These are phyloP conservation scores for Gremmenia infestans DNA, from an alignment of 2,329 filamentous ascomycete species.

Conservation along the genomic window DNA sequence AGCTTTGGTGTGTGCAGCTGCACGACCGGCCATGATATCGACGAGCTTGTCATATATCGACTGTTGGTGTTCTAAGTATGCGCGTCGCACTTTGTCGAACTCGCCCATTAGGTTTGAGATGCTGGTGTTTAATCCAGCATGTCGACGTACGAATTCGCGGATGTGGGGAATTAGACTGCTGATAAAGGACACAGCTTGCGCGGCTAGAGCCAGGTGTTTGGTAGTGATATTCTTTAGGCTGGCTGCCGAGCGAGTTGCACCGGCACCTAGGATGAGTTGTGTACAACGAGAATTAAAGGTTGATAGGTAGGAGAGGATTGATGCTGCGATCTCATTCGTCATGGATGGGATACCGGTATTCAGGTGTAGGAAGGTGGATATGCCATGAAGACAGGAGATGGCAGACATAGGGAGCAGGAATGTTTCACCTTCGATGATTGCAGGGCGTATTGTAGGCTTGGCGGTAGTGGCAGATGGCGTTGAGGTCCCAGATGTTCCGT, in stretches of 20 bases:
- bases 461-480: slow-evolving; percentile 18
- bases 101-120: slow-evolving; percentile 49
- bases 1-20: slow-evolving; percentile 54
- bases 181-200: slow-evolving; percentile 82
- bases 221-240: slow-evolving; percentile 95
- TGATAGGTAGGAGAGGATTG: slow-evolving; percentile 79
- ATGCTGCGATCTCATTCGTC: slow-evolving; percentile 74
- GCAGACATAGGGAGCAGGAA: slow-evolving; percentile 85
- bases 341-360: slow-evolving; percentile 84
- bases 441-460: slow-evolving; percentile 64
- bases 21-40: slow-evolving; percentile 65
- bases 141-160: slow-evolving; percentile 83
- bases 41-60: slow-evolving; percentile 70
- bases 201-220: slow-evolving; percentile 87
- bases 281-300: slow-evolving; percentile 94
- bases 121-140: slow-evolving; percentile 48
- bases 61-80: slow-evolving; percentile 60
- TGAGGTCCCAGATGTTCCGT: slow-evolving; percentile 13
- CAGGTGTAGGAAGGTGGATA: slow-evolving; percentile 78
- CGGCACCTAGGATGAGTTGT: slow-evolving; percentile 93
- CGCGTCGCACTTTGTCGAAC: slow-evolving; percentile 28
- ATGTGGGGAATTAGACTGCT: slow-evolving; percentile 84
- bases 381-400: slow-evolving; percentile 71
- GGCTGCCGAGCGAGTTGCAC: slow-evolving; percentile 81
- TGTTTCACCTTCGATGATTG: slow-evolving; percentile 75